Conservation (phyloP, 2,329 filamentous ascomycete genomes). For the Madurella mycetomatis region DNA sequence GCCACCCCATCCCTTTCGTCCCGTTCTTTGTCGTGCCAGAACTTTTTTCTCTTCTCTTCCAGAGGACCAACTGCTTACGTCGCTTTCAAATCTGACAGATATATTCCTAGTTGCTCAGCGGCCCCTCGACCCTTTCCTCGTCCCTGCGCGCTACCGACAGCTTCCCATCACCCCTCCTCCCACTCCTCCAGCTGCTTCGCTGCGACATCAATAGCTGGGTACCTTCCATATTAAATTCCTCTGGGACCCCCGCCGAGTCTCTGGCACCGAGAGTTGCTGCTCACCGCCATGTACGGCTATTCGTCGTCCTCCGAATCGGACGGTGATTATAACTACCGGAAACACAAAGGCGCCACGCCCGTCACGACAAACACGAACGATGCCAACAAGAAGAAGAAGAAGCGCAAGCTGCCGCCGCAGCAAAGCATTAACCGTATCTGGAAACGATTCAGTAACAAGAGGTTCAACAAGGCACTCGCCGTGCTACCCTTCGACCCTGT, state of each 20-base stretch:
- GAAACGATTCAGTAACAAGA: conserved; percentile 55
- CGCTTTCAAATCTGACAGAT: background rate
- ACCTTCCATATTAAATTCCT: background rate
- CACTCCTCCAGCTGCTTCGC: background rate
- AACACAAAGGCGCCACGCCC: conserved; percentile 22
- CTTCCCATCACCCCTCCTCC: too few species aligned
- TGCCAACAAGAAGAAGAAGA: conserved; percentile 52
- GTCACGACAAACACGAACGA: conserved; percentile 19
- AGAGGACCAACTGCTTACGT: background rate
- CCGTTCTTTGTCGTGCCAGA: background rate
- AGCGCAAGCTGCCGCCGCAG: conserved; percentile 57
- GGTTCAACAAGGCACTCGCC: conserved; percentile 61
- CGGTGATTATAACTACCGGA: conserved; percentile 27
- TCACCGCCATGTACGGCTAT: conserved; percentile 28
- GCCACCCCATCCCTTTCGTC: conserved; percentile 1
- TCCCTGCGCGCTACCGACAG: background rate
- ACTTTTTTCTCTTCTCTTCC: background rate
- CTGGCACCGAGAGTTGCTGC: background rate
- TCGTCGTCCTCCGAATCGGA: conserved; percentile 29
- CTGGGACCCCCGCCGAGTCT: background rate
- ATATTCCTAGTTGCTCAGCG: background rate
- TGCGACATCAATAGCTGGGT: background rate
- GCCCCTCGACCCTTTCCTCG: background rate
- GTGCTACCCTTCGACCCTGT: conserved; percentile 63
- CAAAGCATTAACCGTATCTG: conserved; percentile 64